Evolutionary conservation across 2,329 filamentous ascomycete species (phyloP).

Genomic region (Paraphoma sp.): DNA sequence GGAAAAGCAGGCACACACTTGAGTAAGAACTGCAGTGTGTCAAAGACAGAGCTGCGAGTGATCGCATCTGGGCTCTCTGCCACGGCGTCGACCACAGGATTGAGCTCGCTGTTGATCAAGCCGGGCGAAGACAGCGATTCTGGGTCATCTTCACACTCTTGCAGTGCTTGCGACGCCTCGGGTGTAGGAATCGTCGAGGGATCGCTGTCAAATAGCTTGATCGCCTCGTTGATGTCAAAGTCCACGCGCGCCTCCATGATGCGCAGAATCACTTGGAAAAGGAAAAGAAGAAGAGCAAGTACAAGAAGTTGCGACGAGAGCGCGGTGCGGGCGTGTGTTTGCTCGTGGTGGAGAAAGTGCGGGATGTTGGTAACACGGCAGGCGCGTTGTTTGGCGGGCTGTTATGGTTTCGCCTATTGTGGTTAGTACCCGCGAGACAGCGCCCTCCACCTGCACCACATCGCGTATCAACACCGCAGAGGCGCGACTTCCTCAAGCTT

Average conservation of each 20-base stretch:
- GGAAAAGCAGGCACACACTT: constrained; percentile 79
- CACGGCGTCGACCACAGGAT: constrained; percentile 90
- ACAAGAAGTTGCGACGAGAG: constrained; percentile 22
- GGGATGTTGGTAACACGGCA: neutral
- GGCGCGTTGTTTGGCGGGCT: constrained; percentile 27
- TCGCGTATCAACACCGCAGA: constrained; percentile 14
- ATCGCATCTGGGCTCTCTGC: constrained; percentile 92
- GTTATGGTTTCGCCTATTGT: constrained; percentile 27
- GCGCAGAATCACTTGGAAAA: constrained; percentile 40
- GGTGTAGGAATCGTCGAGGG: constrained; percentile 81
- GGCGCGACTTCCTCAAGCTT: constrained; percentile 1
- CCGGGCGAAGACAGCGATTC: constrained; percentile 76
- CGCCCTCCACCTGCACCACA: constrained; percentile 9
- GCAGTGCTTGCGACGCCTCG: constrained; percentile 81
- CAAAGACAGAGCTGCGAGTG: constrained; percentile 77
- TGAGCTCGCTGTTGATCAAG: constrained; percentile 83
- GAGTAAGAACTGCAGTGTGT: constrained; percentile 92
- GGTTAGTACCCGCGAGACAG: constrained; percentile 9
- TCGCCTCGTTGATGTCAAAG: constrained; percentile 95
- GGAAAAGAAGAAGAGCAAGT: constrained; percentile 15
- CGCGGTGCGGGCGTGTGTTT: constrained; percentile 16
- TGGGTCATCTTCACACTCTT: constrained; percentile 92
- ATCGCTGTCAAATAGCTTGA: constrained; percentile 97
- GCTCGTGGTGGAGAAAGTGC: constrained; percentile 17
- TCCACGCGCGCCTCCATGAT: constrained; percentile 71